phyloP scores from a whole-genome alignment of 2,329 filamentous ascomycete genomes.

The Celoporthe dispersa region DNA sequence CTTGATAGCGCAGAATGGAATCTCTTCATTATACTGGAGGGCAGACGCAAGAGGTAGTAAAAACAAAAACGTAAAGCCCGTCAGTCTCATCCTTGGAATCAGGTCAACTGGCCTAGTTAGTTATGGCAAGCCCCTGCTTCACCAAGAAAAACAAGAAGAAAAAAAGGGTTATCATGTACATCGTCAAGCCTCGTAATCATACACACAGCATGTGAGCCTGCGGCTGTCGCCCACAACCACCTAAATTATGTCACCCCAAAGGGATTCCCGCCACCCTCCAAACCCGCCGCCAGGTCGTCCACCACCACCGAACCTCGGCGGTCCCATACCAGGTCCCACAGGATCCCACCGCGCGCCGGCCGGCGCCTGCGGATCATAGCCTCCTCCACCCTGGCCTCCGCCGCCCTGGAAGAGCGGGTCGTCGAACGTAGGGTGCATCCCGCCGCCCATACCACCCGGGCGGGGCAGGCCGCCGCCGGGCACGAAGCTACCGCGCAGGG shows the following conservation, averaged over 20 bases:
- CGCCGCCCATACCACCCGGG: conserved; percentile 65
- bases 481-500: conserved; percentile 70
- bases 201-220: background rate
- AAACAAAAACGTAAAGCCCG: background rate
- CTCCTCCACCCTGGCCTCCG: conserved; percentile 48
- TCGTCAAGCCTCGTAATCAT: conserved; percentile 10
- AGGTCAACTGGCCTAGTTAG: background rate
- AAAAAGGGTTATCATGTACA: background rate
- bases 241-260: conserved; percentile 46
- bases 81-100: background rate
- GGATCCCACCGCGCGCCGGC: conserved; percentile 94
- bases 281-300: conserved; percentile 43
- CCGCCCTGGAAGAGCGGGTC: conserved; percentile 79
- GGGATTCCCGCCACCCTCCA: conserved; percentile 39
- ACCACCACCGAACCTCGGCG: conserved; percentile 52
- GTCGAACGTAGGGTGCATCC: conserved; percentile 96
- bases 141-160: no score
- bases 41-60: no score
- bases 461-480: conserved; percentile 59
- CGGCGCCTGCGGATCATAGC: conserved; percentile 73
- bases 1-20: background rate
- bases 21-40: background rate
- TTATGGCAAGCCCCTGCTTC: background rate
- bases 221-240: background rate
- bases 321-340: conserved; percentile 66